Conservation (phyloP, 1,284 basidiomycete species). For the Volvariella surrecta region DNA sequence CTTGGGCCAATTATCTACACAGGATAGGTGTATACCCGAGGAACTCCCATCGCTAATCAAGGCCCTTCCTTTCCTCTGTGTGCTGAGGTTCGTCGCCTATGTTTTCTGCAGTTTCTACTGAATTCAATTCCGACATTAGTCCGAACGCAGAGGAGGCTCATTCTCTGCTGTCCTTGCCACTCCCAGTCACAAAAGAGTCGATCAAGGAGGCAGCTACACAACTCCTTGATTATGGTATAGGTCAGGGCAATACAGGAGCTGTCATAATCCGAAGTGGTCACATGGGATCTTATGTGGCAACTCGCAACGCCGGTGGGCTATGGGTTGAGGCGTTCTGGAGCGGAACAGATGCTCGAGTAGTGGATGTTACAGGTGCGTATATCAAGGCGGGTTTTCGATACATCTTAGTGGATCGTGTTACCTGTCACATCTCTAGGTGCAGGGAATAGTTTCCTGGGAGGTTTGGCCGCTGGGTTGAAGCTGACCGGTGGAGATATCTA, state of each 20-base stretch:
- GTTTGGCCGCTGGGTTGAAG: constrained; percentile 67
- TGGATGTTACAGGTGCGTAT: constrained; percentile 77
- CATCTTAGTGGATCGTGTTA: no score
- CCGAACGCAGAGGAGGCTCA: constrained; percentile 76
- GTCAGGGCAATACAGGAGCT: constrained; percentile 35
- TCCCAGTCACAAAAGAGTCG: constrained; percentile 35
- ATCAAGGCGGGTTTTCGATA: not conserved
- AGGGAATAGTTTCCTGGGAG: constrained; percentile 84
- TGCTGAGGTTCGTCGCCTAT: constrained; percentile 50
- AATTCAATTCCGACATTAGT: constrained; percentile 27
- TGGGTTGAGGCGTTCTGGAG: constrained; percentile 83
- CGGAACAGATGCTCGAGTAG: constrained; percentile 32
- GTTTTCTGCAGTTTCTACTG: constrained; percentile 2
- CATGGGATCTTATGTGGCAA: constrained; percentile 67
- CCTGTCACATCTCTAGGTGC: constrained; percentile 43
- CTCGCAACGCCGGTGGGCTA: constrained; percentile 28
- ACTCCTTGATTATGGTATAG: constrained; percentile 54
- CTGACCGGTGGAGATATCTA: constrained; percentile 50
- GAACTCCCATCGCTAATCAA: constrained; percentile 56
- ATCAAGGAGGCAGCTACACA: constrained; percentile 55
- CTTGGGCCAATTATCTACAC: not conserved
- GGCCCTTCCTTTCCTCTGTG: constrained; percentile 51
- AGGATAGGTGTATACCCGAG: constrained; percentile 75
- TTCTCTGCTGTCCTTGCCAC: constrained; percentile 46
- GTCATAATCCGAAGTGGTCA: constrained; percentile 74